Conservation (phyloP, 1,139 yeast genomes). For the Saccharomyces hybrid region DNA sequence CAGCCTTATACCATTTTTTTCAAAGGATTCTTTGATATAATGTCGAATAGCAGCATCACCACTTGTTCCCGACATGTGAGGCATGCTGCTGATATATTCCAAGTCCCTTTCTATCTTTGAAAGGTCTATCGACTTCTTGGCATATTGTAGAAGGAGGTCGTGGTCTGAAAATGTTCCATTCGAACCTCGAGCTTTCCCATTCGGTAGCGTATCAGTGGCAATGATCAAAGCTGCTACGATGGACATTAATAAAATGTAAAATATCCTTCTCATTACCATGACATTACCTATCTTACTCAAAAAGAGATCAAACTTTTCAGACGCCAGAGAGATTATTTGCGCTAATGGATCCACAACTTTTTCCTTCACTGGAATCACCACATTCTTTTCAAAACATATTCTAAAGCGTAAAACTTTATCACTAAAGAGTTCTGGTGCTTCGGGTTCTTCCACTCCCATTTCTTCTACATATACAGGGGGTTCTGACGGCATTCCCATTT, state of each 20-base stretch:
- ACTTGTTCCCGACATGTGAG: conserved; percentile 80
- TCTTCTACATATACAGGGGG: conserved; percentile 4
- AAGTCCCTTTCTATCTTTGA: conserved; percentile 59
- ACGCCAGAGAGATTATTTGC: conserved; percentile 27
- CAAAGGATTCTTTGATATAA: conserved; percentile 54
- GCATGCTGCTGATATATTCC: conserved; percentile 74
- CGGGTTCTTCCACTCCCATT: background rate
- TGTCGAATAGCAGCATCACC: conserved; percentile 71
- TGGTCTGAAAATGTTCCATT: conserved; percentile 62
- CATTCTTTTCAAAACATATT: conserved; percentile 13
- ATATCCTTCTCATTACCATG: conserved; percentile 65
- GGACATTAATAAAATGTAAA: conserved; percentile 63
- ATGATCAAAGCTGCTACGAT: conserved; percentile 51
- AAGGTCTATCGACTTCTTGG: conserved; percentile 46
- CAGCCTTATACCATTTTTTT: conserved; percentile 47
- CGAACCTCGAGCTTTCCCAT: conserved; percentile 42
- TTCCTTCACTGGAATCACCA: conserved; percentile 22
- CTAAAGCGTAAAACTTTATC: conserved; percentile 16
- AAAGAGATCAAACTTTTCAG: conserved; percentile 46
- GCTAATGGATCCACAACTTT: conserved; percentile 27
- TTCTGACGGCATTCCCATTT: conserved; percentile 1
- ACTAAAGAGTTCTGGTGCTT: background rate
- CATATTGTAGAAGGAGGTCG: conserved; percentile 35
- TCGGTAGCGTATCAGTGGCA: conserved; percentile 43
- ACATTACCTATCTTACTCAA: conserved; percentile 77